A percentile compares a stretch with the other conserved stretches of the same genome.
Conservation (phyloP, 768 basidiomycete species). For the Leccinum obscurum region DNA sequence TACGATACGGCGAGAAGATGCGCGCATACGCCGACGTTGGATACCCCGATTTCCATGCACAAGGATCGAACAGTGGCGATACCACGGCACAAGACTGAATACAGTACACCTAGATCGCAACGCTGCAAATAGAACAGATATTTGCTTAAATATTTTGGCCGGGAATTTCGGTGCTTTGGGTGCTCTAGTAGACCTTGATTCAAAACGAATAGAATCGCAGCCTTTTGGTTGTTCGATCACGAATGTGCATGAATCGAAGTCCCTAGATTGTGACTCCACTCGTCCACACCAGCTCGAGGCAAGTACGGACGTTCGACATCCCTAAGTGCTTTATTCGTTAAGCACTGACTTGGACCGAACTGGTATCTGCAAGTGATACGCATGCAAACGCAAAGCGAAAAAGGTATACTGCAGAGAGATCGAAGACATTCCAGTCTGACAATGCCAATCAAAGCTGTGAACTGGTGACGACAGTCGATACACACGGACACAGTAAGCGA, state of each 20-base stretch:
- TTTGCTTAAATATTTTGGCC: neutral
- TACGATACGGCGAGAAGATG: conserved; percentile 57
- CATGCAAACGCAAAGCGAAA: too few relatives aligned
- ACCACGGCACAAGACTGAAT: neutral
- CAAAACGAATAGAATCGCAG: neutral
- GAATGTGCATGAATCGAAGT: conserved; percentile 5
- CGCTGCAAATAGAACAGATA: neutral
- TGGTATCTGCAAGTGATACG: too few relatives aligned
- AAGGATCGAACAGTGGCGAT: neutral
- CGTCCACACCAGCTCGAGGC: neutral
- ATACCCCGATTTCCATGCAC: conserved; percentile 37
- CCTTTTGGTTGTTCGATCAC: neutral
- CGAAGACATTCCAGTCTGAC: too few relatives aligned
- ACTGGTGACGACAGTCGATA: too few relatives aligned
- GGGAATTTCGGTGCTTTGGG: neutral
- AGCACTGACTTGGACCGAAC: neutral
- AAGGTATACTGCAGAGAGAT: too few relatives aligned
- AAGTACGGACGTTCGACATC: neutral
- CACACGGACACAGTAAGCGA: neutral
- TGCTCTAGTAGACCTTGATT: neutral
- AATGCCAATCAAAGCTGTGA: too few relatives aligned
- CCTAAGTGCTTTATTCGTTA: neutral
- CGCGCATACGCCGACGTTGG: conserved; percentile 58
- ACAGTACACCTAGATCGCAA: too few relatives aligned
- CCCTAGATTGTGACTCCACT: neutral